Evolutionary conservation across 768 basidiomycete genomes (phyloP).

Genomic region (Cubamyces lactineus): DNA sequence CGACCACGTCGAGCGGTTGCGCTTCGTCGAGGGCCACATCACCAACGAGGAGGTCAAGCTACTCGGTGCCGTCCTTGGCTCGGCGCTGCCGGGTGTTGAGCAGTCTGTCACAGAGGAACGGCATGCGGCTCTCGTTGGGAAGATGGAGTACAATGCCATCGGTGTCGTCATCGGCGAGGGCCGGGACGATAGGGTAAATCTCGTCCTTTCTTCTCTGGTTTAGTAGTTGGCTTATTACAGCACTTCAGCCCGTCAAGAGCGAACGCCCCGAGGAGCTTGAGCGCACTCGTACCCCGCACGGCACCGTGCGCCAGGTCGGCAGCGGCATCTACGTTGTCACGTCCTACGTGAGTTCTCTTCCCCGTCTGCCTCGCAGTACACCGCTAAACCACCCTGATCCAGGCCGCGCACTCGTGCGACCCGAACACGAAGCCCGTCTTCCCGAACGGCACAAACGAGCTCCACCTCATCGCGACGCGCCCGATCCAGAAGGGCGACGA

Average conservation of each 20-base stretch:
- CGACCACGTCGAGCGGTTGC: conserved; percentile 78
- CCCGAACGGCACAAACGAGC: conserved; percentile 63
- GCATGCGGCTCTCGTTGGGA: conserved; percentile 63
- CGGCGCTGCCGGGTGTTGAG: conserved; percentile 73
- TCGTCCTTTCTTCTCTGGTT: neutral
- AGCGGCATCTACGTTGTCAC: conserved; percentile 77
- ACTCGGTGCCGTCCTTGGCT: conserved; percentile 56
- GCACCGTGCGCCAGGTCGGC: conserved; percentile 77
- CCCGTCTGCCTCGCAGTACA: neutral
- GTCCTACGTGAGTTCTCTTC: conserved; percentile 55
- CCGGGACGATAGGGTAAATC: conserved; percentile 67
- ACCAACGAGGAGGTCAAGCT: conserved; percentile 53
- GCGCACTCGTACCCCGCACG: conserved; percentile 74
- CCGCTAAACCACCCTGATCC: neutral
- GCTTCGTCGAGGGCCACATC: conserved; percentile 61
- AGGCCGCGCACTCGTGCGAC: conserved; percentile 74
- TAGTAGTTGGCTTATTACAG: neutral
- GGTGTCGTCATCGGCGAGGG: conserved; percentile 72
- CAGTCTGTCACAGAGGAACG: conserved; percentile 68
- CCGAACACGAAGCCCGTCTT: conserved; percentile 72
- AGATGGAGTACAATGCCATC: conserved; percentile 76
- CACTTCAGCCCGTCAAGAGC: conserved; percentile 51
- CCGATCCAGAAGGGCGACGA: conserved; percentile 77
- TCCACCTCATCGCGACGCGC: conserved; percentile 68
- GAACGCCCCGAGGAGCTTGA: conserved; percentile 72